Conservation (phyloP, 805 yeast species). For the Cyberlindnera petersonii region DNA sequence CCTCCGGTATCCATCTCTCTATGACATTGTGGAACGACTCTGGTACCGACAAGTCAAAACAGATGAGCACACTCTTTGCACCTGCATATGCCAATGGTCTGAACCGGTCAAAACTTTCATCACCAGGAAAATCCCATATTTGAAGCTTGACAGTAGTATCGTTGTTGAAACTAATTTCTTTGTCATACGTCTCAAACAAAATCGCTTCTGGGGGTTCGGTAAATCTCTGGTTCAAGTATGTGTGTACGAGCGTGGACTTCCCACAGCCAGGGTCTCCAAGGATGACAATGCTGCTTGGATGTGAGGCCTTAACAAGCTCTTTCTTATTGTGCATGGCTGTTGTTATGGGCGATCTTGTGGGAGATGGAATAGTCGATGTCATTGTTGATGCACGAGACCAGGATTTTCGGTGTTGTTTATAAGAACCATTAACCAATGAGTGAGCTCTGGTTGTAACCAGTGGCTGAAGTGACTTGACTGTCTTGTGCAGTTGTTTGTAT, state of each 20-base stretch:
- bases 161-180: constrained; percentile 13
- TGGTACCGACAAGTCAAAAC: constrained; percentile 34
- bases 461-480: too few species aligned
- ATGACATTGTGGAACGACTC: constrained; percentile 34
- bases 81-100: constrained; percentile 41
- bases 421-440: too few species aligned
- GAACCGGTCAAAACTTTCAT: constrained; percentile 36
- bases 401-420: too few species aligned
- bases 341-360: neutral
- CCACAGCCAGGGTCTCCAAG: constrained; percentile 30
- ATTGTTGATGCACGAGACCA: too few species aligned
- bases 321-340: neutral
- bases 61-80: constrained; percentile 35
- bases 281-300: constrained; percentile 14
- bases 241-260: constrained; percentile 24
- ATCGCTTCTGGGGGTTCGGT: constrained; percentile 7
- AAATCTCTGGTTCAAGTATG: constrained; percentile 19
- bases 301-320: neutral
- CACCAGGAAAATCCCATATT: constrained; percentile 43
- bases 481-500: neutral
- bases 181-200: constrained; percentile 25
- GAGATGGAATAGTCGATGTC: neutral
- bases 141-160: constrained; percentile 28
- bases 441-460: too few species aligned
- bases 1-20: constrained; percentile 43